Evolutionary conservation across 495 filamentous ascomycete genomes (phyloP).

Genomic region (Evernia prunastri): DNA sequence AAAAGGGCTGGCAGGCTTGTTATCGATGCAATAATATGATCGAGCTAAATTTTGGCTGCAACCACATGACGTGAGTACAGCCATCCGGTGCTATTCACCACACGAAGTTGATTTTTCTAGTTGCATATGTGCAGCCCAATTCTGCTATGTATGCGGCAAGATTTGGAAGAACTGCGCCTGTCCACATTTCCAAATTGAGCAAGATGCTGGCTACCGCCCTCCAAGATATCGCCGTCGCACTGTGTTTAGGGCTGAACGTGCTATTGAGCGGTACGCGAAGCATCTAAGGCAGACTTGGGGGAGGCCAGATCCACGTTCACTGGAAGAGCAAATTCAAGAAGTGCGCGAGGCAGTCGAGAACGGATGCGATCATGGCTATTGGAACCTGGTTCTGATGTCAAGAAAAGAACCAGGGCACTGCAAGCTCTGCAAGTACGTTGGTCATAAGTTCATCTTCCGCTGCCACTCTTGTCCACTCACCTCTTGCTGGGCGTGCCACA

Average conservation of each 20-base stretch:
- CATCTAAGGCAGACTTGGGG: not conserved
- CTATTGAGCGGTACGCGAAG: not conserved
- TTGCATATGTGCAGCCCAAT: not conserved
- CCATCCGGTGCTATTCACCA: no score
- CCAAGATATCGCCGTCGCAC: not conserved
- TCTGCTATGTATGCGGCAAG: not conserved
- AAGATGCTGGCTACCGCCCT: not conserved
- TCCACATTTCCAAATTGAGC: not conserved
- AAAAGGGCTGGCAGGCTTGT: not conserved
- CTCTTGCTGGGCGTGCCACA: constrained; percentile 4
- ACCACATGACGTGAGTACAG: constrained; percentile 3
- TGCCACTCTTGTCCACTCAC: not conserved
- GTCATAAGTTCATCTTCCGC: not conserved
- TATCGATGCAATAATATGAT: not conserved
- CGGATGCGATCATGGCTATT: not conserved
- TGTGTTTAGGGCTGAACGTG: not conserved
- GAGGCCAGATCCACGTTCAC: not conserved
- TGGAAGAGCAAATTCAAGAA: not conserved
- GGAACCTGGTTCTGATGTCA: not conserved
- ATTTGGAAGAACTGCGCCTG: not conserved
- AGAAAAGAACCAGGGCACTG: not conserved
- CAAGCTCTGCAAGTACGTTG: constrained; percentile 1
- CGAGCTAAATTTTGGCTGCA: constrained; percentile 7
- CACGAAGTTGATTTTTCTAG: not conserved
- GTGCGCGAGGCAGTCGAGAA: not conserved